Evolutionary conservation across 2,329 filamentous ascomycete genomes (phyloP).

Genomic region (Calonectria hongkongensis): DNA sequence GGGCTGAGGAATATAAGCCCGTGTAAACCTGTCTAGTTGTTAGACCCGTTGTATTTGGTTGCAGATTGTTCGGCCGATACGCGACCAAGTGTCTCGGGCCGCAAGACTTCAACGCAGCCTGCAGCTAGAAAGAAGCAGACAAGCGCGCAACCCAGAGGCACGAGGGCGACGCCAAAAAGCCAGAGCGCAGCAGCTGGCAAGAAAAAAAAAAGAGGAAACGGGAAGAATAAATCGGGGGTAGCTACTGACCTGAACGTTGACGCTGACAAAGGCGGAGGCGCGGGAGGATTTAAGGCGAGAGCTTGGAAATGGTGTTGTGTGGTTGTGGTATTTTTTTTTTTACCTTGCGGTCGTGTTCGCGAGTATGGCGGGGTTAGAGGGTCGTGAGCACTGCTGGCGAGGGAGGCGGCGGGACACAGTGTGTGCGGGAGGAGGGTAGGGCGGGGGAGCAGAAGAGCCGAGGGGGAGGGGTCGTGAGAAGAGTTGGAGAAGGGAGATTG

Average conservation of each 20-base stretch:
- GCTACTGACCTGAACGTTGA: slow-evolving; percentile 53
- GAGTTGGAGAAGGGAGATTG: slow-evolving; percentile 50
- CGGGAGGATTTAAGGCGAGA: slow-evolving; percentile 46
- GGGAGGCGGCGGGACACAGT: slow-evolving; percentile 45
- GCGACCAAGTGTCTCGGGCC: slow-evolving; percentile 39
- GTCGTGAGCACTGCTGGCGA: slow-evolving; percentile 52
- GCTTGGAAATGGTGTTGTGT: slow-evolving; percentile 47
- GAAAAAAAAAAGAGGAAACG: neutral
- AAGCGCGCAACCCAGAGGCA: slow-evolving; percentile 16
- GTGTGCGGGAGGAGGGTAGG: slow-evolving; percentile 43
- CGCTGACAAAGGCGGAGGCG: slow-evolving; percentile 50
- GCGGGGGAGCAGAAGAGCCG: slow-evolving; percentile 46
- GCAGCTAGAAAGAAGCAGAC: slow-evolving; percentile 32
- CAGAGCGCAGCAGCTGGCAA: slow-evolving; percentile 16
- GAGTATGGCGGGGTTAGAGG: slow-evolving; percentile 59
- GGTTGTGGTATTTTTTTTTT: slow-evolving; percentile 54
- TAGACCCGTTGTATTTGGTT: slow-evolving; percentile 30
- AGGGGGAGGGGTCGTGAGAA: slow-evolving; percentile 42
- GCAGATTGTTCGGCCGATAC: slow-evolving; percentile 28
- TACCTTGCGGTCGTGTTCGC: slow-evolving; percentile 54
- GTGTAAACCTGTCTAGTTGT: slow-evolving; percentile 32
- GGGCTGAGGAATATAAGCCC: slow-evolving; percentile 36
- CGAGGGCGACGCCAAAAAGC: slow-evolving; percentile 1
- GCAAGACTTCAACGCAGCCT: slow-evolving; percentile 33
- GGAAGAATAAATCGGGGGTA: neutral